These are phyloP conservation scores for Pontederia paniculata DNA, from an alignment of 176 grass and related monocot genomes.

Conservation along the genomic window DNA sequence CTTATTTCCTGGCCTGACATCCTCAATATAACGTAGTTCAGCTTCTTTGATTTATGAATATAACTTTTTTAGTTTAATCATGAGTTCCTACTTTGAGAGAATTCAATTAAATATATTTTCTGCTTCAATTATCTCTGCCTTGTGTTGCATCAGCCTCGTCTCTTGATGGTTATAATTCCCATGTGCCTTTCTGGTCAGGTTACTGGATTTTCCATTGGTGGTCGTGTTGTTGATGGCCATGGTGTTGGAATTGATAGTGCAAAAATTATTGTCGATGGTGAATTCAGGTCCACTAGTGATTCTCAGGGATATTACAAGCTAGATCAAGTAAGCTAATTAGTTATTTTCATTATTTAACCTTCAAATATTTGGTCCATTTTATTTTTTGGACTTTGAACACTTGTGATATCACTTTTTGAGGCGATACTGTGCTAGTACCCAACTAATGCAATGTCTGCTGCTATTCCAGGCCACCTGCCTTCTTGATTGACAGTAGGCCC, in stretches of 20 bases:
- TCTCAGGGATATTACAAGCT: slow-evolving; percentile 81
- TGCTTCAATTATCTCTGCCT: background rate
- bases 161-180: slow-evolving; percentile 2
- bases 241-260: slow-evolving; percentile 67
- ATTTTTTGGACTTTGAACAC: too few relatives aligned
- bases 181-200: slow-evolving; percentile 30
- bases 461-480: too few relatives aligned
- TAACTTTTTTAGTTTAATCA: too few relatives aligned
- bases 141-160: background rate
- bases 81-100: background rate
- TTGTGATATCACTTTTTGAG: too few relatives aligned
- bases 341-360: slow-evolving; percentile 1
- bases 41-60: background rate
- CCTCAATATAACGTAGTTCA: background rate
- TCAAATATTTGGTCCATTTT: background rate
- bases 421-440: too few relatives aligned
- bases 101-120: background rate
- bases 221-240: slow-evolving; percentile 56
- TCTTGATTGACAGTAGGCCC: too few relatives aligned
- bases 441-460: too few relatives aligned
- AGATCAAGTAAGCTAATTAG: slow-evolving; percentile 61
- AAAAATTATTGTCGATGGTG: slow-evolving; percentile 68
- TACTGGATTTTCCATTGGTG: slow-evolving; percentile 97
- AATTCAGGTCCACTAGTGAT: slow-evolving; percentile 65
- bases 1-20: too few relatives aligned